These are phyloP conservation scores for Nannizziopsis arthrosporioides DNA, from an alignment of 2,329 filamentous ascomycete genomes.

Conservation along the genomic window DNA sequence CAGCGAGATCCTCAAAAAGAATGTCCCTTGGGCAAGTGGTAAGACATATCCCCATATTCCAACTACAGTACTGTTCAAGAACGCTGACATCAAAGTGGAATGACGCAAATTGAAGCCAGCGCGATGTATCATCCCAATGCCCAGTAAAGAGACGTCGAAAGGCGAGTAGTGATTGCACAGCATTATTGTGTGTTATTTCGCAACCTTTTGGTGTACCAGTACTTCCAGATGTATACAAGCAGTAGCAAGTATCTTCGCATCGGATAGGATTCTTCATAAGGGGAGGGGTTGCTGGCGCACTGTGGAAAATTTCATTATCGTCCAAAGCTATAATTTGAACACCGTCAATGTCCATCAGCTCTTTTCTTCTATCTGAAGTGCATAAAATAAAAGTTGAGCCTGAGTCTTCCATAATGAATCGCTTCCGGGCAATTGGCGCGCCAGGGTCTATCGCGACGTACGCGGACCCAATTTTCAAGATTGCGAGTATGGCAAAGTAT, in stretches of 20 bases:
- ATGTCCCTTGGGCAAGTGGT: slow-evolving; percentile 72
- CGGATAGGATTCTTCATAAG: slow-evolving; percentile 26
- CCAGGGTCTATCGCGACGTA: slow-evolving; percentile 70
- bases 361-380: slow-evolving; percentile 35
- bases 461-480: slow-evolving; percentile 69
- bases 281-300: slow-evolving; percentile 27
- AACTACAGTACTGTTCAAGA: slow-evolving; percentile 89
- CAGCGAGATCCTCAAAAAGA: slow-evolving; percentile 70
- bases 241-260: slow-evolving; percentile 58
- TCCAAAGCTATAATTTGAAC: slow-evolving; percentile 40
- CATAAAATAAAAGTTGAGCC: slow-evolving; percentile 52
- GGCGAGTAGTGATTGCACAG: slow-evolving; percentile 77
- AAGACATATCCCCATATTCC: slow-evolving; percentile 78
- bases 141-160: slow-evolving; percentile 67
- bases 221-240: slow-evolving; percentile 77
- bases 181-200: slow-evolving; percentile 76
- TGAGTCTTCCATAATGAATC: slow-evolving; percentile 69
- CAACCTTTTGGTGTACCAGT: slow-evolving; percentile 82
- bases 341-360: slow-evolving; percentile 26
- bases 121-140: slow-evolving; percentile 61
- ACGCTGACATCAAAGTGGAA: slow-evolving; percentile 93
- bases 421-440: slow-evolving; percentile 59
- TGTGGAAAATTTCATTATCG: slow-evolving; percentile 26
- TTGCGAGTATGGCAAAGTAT: slow-evolving; percentile 68
- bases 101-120: slow-evolving; percentile 86